A percentile compares a stretch with the other conserved stretches of the same genome.
These are phyloP conservation scores for Solioccasus polychromus DNA, from an alignment of 768 basidiomycete species.

Conservation along the genomic window DNA sequence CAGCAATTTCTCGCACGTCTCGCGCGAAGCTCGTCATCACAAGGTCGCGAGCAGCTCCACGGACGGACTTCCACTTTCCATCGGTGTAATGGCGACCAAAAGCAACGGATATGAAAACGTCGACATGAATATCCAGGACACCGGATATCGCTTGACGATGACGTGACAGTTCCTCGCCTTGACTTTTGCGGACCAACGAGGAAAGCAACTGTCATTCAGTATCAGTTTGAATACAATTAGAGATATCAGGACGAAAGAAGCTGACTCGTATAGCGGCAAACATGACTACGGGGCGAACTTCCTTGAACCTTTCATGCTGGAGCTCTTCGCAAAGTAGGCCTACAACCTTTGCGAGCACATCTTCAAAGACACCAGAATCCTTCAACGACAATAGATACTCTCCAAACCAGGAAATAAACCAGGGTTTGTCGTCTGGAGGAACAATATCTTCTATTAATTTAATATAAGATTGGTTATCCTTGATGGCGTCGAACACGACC, in stretches of 20 bases:
- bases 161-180: slow-evolving; percentile 23
- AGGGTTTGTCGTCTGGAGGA: slow-evolving; percentile 36
- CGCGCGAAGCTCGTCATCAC: slow-evolving; percentile 30
- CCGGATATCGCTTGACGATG: slow-evolving; percentile 32
- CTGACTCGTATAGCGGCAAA: slow-evolving; percentile 61
- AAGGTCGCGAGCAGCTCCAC: slow-evolving; percentile 42
- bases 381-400: slow-evolving; percentile 60
- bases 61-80: slow-evolving; percentile 41
- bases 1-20: slow-evolving; percentile 34
- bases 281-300: slow-evolving; percentile 59
- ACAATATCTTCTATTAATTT: slow-evolving; percentile 40
- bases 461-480: slow-evolving; percentile 65
- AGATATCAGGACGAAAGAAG: slow-evolving; percentile 10
- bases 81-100: slow-evolving; percentile 39
- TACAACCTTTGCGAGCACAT: slow-evolving; percentile 68
- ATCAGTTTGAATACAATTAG: slow-evolving; percentile 6
- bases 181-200: slow-evolving; percentile 33
- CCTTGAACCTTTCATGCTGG: slow-evolving; percentile 71
- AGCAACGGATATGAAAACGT: slow-evolving; percentile 45
- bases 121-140: slow-evolving; percentile 51
- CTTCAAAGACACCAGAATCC: slow-evolving; percentile 47
- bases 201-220: slow-evolving; percentile 29
- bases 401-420: slow-evolving; percentile 63
- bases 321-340: slow-evolving; percentile 78
- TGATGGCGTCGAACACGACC: slow-evolving; percentile 78